Evolutionary conservation across 768 basidiomycete species (phyloP).

Genomic region (Suillus alpinus): DNA sequence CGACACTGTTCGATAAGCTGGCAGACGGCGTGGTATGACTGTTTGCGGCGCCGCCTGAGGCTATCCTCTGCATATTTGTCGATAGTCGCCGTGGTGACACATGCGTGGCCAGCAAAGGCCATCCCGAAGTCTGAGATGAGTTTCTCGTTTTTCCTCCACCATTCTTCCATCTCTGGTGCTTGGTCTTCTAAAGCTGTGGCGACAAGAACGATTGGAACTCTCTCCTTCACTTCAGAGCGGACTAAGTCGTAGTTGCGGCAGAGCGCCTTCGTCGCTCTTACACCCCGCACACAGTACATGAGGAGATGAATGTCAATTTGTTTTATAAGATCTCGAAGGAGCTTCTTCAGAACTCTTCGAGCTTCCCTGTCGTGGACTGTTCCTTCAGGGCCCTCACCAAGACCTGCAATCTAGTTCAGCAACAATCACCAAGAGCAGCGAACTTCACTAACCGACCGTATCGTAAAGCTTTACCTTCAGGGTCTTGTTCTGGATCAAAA

Average conservation of each 20-base stretch:
- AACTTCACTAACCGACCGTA: conserved; percentile 14
- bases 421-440: background rate
- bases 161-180: conserved; percentile 32
- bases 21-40: conserved; percentile 20
- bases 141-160: conserved; percentile 37
- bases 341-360: conserved; percentile 23
- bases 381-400: conserved; percentile 30
- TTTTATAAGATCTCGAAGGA: conserved; percentile 31
- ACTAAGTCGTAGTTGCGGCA: conserved; percentile 30
- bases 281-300: conserved; percentile 34
- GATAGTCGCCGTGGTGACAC: conserved; percentile 35
- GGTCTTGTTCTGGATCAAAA: background rate
- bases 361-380: conserved; percentile 24
- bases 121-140: conserved; percentile 32
- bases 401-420: conserved; percentile 13
- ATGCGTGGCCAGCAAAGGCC: conserved; percentile 37
- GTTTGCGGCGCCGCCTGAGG: conserved; percentile 15
- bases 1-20: conserved; percentile 11
- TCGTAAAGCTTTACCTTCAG: conserved; percentile 27
- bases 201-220: conserved; percentile 29
- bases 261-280: conserved; percentile 23
- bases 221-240: conserved; percentile 25
- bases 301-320: conserved; percentile 29
- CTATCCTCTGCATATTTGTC: conserved; percentile 17
- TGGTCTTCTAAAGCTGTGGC: conserved; percentile 36